Evolutionary conservation across 1,139 yeast genomes (phyloP), one percentile per base, ranked within the genome.

Genomic region (Zygosaccharomyces pseudobailii): DNA sequence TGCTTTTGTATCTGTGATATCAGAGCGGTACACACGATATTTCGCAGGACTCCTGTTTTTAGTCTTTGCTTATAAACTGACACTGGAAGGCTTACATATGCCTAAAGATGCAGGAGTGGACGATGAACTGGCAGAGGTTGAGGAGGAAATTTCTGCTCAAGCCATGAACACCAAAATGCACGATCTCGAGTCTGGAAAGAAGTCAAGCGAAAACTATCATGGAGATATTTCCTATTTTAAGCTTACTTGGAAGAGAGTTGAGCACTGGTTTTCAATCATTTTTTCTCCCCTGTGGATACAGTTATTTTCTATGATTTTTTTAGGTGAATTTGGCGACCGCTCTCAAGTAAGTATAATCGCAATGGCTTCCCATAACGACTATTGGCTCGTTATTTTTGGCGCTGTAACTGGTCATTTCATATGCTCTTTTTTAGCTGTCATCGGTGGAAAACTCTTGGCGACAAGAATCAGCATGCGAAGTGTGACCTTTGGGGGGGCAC

Each of bases 311-410:
- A 90, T 94, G 97, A 88, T 96, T 2, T 94, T 94, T 66, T 73
- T 92, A 48, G 98, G 97, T 49, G 99, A 92, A 71, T 89, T 97
- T 95, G 99, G 99, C 43, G 99, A 92, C 68, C 82, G 98, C 62
- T 89, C 97, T 10, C 99, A 92, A 70, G 88, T 92, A 46, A 96
- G 97, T 33, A 94, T 97, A 36, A 89, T 92, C 61, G 98, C 98
- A 44, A 86, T 92, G 95, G 97, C 97, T 42, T 96, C 98, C 1
- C 97, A 97, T 34, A 83, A 89, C 33, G 87, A 89, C 66, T 92
- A 88, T 71, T 83, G 95, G 92, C 76, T 76, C 61, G 96, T 90
- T 42, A 87, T 92, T 40, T 58, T 84, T 39, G 98, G 99, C 50
- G 96, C 96, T 21, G 80, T 89, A 37, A 66, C 85, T 40, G 99